These are phyloP conservation scores for Alliaria petiolata DNA, from an alignment of 345 rosid genomes.

Conservation along the genomic window DNA sequence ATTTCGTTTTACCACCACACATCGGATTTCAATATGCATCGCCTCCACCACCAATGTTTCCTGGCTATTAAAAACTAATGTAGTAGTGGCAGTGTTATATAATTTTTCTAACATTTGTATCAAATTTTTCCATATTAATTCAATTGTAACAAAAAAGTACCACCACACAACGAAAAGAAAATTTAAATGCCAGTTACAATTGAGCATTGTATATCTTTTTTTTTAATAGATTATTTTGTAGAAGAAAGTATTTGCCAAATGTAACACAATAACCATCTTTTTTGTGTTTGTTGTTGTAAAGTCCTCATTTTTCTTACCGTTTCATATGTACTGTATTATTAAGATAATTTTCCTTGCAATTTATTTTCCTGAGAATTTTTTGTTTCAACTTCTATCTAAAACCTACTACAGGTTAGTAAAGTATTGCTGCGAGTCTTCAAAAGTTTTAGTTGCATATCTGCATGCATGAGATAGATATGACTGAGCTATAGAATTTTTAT, in stretches of 20 bases:
- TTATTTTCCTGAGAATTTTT: background rate
- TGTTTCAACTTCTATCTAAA: background rate
- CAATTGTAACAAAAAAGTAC: background rate
- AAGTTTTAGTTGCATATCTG: too few species aligned
- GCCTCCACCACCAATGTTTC: slow-evolving; percentile 63
- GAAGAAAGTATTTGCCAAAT: background rate
- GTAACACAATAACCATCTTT: background rate
- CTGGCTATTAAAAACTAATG: slow-evolving; percentile 43
- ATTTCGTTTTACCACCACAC: slow-evolving; percentile 40
- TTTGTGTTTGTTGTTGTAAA: background rate
- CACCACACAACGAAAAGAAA: background rate
- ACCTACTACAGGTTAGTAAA: background rate
- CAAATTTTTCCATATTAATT: background rate
- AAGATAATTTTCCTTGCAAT: background rate
- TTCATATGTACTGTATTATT: background rate
- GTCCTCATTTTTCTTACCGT: background rate
- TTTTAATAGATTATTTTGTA: background rate
- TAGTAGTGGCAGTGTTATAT: background rate
- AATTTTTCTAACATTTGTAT: background rate
- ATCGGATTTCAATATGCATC: slow-evolving; percentile 54
- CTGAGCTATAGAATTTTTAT: too few species aligned
- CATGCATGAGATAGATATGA: too few species aligned
- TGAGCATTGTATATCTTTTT: background rate
- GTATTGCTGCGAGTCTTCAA: too few species aligned
- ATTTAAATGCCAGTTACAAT: background rate